phyloP scores from a whole-genome alignment of 2,329 filamentous ascomycete genomes.

The Pestalotiopsis sp. region DNA sequence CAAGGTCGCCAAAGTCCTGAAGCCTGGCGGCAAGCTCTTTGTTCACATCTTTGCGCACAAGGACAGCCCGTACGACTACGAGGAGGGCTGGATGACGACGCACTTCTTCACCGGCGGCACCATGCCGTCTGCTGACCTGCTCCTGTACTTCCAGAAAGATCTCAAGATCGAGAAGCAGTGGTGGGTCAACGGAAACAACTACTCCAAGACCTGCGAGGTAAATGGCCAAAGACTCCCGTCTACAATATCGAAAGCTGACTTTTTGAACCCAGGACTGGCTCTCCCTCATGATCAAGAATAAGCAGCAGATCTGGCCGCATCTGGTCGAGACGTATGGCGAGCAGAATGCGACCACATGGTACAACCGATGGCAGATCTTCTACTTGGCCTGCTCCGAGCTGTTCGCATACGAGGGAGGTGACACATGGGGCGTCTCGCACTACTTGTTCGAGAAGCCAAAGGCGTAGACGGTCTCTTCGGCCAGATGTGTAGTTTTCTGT shows the following conservation, averaged over 20 bases:
- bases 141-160: slow-evolving; percentile 68
- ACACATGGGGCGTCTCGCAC: slow-evolving; percentile 70
- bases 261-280: slow-evolving; percentile 57
- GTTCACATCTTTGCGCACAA: slow-evolving; percentile 70
- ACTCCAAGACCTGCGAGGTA: slow-evolving; percentile 71
- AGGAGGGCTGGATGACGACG: slow-evolving; percentile 74
- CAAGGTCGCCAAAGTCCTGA: slow-evolving; percentile 62
- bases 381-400: slow-evolving; percentile 73
- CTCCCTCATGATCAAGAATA: slow-evolving; percentile 59
- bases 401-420: slow-evolving; percentile 66
- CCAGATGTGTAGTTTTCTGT: background rate
- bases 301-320: slow-evolving; percentile 64
- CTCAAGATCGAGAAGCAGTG: slow-evolving; percentile 64
- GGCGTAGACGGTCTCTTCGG: slow-evolving; percentile 4
- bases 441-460: slow-evolving; percentile 64
- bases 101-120: slow-evolving; percentile 76
- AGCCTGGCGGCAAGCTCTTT: slow-evolving; percentile 67
- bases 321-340: slow-evolving; percentile 67
- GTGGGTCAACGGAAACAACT: slow-evolving; percentile 72
- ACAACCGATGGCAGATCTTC: slow-evolving; percentile 72
- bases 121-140: slow-evolving; percentile 69
- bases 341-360: slow-evolving; percentile 63
- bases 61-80: slow-evolving; percentile 69
- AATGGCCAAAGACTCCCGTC: slow-evolving; percentile 19
- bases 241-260: background rate